Conservation (phyloP, 495 filamentous ascomycete genomes). For the Penicillium salamii region DNA sequence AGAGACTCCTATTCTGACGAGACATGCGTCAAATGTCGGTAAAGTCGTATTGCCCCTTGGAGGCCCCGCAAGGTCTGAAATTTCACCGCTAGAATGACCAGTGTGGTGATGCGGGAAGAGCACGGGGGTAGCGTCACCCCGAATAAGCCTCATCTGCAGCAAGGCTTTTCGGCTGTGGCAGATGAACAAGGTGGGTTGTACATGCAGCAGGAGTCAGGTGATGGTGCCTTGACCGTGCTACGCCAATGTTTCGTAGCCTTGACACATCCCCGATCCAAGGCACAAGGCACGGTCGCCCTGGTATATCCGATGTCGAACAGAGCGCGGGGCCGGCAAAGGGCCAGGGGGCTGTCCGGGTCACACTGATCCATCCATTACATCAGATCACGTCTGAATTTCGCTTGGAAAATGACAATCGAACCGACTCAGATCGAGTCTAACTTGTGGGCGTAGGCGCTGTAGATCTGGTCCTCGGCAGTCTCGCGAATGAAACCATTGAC, state of each 20-base stretch:
- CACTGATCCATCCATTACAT: not conserved
- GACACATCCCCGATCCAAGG: not conserved
- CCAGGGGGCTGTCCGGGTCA: not conserved
- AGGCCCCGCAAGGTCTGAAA: not conserved
- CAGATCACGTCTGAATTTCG: not conserved
- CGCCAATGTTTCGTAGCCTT: not conserved
- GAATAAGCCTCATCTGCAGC: constrained; percentile 3
- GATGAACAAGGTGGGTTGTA: constrained; percentile 3
- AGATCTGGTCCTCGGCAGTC: constrained; percentile 50
- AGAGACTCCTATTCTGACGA: too few species aligned
- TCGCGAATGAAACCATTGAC: constrained; percentile 63
- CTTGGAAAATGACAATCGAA: not conserved
- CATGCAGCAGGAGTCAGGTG: constrained; percentile 16
- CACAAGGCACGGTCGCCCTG: not conserved
- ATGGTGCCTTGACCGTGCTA: constrained; percentile 8
- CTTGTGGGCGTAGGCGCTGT: constrained; percentile 41
- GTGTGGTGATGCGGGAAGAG: not conserved
- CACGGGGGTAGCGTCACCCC: not conserved
- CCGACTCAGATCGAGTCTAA: constrained; percentile 35
- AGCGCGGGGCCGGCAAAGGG: not conserved
- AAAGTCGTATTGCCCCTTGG: too few species aligned
- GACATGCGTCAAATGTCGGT: too few species aligned
- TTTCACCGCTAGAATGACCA: not conserved
- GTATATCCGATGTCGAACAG: not conserved
- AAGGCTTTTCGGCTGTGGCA: constrained; percentile 6